Evolutionary conservation across 345 rosid genomes (phyloP), one percentile per base, ranked within the genome.

Genomic region (Eucalyptus cloeziana): DNA sequence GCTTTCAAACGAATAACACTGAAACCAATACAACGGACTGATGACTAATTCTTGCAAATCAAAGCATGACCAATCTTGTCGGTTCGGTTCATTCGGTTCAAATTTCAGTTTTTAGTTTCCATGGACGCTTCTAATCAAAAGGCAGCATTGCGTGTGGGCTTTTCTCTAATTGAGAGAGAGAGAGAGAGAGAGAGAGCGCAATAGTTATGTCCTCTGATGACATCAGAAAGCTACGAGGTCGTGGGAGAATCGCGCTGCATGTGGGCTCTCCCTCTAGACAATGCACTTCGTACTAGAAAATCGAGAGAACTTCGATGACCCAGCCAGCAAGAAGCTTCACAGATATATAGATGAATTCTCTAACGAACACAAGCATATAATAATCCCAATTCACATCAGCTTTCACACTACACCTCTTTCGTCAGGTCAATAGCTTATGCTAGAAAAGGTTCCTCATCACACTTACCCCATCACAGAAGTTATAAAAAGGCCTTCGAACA

Each of bases 371-470:
- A 7, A 69, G 37, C 40, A 86, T 79, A 27, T 17, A 27, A 52
- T 13, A 13, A 9, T 86, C 33, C 52, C 43, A 21, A 49, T 69
- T 17, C 11, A 16, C 30, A n/a, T 64, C 81, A 89, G 92, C 93
- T 91, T 92, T 88, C 94, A 86, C 89, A 87, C 86, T 16, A 89
- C 76, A 90, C 45, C 45, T 87, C 87, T 60, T 51, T 14, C 8
- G 5, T 86, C 43, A 12, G 24, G 24, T 87, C 87, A 85, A 76
- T 17, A 87, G 56, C 87, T 91, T 91, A 49, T 88, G 80, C 88
- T n/a, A 47, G 79, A 25, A 88, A 91, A 88, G 89, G 92, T 90
- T 89, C 91, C 54, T 58, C 45, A 33, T 58, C 31, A 90, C 91
- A 54, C 91, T 87, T 89, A 2, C 69, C 50, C 50, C 47, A 51